Percentiles rank a stretch among this genome's conserved stretches.
These are phyloP conservation scores for Neckera pumila DNA, from an alignment of 225 moss, liverwort and hornwort species.

Conservation along the genomic window DNA sequence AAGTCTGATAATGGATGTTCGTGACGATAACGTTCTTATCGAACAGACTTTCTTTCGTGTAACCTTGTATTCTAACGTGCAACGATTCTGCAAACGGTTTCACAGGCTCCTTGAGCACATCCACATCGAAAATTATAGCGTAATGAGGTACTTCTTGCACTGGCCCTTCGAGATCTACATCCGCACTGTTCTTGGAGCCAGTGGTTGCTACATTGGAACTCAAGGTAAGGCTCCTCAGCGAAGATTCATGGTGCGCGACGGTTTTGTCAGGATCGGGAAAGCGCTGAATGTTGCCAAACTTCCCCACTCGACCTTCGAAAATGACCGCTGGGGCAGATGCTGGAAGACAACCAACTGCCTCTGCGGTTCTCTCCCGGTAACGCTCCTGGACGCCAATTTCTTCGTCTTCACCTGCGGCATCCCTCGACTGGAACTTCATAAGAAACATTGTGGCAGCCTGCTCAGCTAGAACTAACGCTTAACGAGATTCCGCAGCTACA, in stretches of 20 bases:
- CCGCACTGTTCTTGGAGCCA: neutral
- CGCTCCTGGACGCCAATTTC: neutral
- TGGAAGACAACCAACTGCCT: neutral
- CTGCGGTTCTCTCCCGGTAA: neutral
- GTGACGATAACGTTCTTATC: neutral
- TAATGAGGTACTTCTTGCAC: neutral
- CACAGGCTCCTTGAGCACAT: neutral
- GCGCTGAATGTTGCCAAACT: neutral
- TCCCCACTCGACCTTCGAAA: neutral
- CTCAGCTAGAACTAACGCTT: neutral
- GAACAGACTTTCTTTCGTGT: neutral
- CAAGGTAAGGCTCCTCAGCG: neutral
- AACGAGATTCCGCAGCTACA: neutral
- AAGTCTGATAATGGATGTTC: neutral
- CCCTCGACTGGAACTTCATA: constrained; percentile 5
- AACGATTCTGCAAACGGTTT: neutral
- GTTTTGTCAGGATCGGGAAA: neutral
- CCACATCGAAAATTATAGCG: neutral
- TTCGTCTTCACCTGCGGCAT: neutral
- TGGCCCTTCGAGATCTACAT: neutral
- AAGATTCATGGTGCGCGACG: neutral
- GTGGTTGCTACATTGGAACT: neutral
- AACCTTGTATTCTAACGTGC: neutral
- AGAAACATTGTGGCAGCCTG: neutral
- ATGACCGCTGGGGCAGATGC: neutral